Evolutionary conservation across 768 basidiomycete genomes (phyloP), one percentile per base, ranked within the genome.

Genomic region (Tricholoma flavovirens): DNA sequence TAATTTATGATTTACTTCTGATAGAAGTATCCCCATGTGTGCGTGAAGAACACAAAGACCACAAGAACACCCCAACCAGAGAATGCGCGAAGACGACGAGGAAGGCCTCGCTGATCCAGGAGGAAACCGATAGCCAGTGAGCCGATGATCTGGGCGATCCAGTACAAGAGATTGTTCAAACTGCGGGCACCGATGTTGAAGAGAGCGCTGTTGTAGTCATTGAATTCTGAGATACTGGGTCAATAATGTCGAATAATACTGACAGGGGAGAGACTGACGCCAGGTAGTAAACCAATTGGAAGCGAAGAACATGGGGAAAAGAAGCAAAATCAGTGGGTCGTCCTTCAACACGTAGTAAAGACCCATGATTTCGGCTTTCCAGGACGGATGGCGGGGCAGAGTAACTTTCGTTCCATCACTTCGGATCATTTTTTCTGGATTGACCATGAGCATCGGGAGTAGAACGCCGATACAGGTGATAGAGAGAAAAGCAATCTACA

Each of bases 221-320:
- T 90, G 70, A 87, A 86, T 70, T 91, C 86, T 90, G 6, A 50
- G 5, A 43, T 36, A 40, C 50, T 51, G 63, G 51, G 14, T 36
- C 49, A 56, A 30, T 50, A 14, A 30, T 38, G 19, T 15, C 24
- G 22, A 22, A 14, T 12, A 19, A 32, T 1, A 48, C 3, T 17
- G 43, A 35, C 14, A 54, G 17, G 2, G 14, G n/a, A 45, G 33
- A 12, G 11, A 69, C 84, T 63, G 59, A 88, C 87, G 88, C 87
- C 87, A 91, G 1, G 89, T 86, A 65, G 90, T 90, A 71, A 90
- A 91, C 81, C 87, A 92, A 67, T 91, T 92, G 42, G 84, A 87
- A 5, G 87, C 83, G 55, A 91, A 80, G 71, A 92, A 92, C 86
- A 93, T 88, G 10, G 91, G 91, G 75, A 93, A 88, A 21, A 93